Evolutionary conservation across 148 eudicot species (phyloP), one percentile per base, ranked within the genome.

Genomic region (Rhododendron kiyosumense): DNA sequence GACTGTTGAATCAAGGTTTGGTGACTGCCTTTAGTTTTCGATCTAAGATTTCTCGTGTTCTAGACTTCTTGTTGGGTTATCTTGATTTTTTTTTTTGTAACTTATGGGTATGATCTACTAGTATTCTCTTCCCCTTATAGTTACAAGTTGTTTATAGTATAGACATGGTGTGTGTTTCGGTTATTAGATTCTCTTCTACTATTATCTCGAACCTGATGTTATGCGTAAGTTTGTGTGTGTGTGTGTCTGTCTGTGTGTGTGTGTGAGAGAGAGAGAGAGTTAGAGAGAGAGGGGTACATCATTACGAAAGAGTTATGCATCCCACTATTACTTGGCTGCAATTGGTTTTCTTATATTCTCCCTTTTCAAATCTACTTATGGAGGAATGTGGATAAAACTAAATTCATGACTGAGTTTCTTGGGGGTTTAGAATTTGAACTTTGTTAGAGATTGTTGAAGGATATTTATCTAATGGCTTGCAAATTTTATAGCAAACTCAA

Each of bases 1-100:
- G 87, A 32, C 88, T 91, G 38, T 76, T 91, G 81, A 88, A 89
- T 88, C 93, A 91, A 91, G 93, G 93, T 91, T 84, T 46, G 87
- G 18, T 13, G 1, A 15, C 86, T 84, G 11, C 15, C 43, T 83
- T 81, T 86, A 26, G 2, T 78, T 84, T 82, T 81, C 78, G 90
- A 88, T 88, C 86, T 87, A 52, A 81, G 84, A 51, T 85, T 85
- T 38, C 36, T 49, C 34, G 3, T 82, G 41, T 80, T 38, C 43
- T 38, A 38, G 43, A 38, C 45, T 67, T 48, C 77, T 41, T 45
- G 46, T n/a, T 24, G 41, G 87, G 24, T 77, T 51, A 34, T 43
- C 36, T 74, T 85, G 65, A 74, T 17, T 41, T 5, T 41, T 38
- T 38, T 38, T 41, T 41, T 24, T 79, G 38, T 24, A 14, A 2